Conservation (phyloP, 208 protist species). For the Trypanosoma platydactyli region DNA sequence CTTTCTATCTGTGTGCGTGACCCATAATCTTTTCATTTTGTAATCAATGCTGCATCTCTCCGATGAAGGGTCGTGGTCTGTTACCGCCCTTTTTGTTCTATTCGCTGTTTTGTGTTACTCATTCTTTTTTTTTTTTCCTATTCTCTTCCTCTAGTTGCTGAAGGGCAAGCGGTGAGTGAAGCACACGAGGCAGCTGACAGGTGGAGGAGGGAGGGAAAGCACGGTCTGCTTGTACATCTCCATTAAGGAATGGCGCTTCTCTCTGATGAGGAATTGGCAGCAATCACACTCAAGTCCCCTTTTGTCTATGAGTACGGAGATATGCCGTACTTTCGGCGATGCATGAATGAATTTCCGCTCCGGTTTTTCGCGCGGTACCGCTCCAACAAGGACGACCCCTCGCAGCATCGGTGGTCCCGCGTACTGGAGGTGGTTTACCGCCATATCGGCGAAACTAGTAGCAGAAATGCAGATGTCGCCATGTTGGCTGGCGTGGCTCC, state of each 20-base stretch:
- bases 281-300: slow-evolving; percentile 63
- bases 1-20: too few relatives aligned
- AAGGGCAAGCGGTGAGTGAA: not conserved
- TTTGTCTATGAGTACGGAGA: slow-evolving; percentile 69
- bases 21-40: too few relatives aligned
- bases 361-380: slow-evolving; percentile 77
- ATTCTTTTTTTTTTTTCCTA: slow-evolving; percentile 21
- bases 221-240: too few relatives aligned
- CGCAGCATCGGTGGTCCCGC: slow-evolving; percentile 63
- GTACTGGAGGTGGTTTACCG: slow-evolving; percentile 29
- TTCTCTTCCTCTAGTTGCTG: not conserved
- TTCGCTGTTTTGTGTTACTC: slow-evolving; percentile 10
- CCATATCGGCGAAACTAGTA: not conserved
- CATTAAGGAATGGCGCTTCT: slow-evolving; percentile 20
- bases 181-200: too few relatives aligned
- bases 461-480: slow-evolving; percentile 18
- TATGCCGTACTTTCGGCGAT: slow-evolving; percentile 50
- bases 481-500: slow-evolving; percentile 17
- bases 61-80: too few relatives aligned
- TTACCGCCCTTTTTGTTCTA: slow-evolving; percentile 17
- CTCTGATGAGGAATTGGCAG: slow-evolving; percentile 37
- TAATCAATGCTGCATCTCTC: too few relatives aligned
- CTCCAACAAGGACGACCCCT: slow-evolving; percentile 35
- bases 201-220: too few relatives aligned
- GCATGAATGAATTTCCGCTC: slow-evolving; percentile 52